Conservation (phyloP, 2,329 filamentous ascomycete species). For the Cladosporium sp. region DNA sequence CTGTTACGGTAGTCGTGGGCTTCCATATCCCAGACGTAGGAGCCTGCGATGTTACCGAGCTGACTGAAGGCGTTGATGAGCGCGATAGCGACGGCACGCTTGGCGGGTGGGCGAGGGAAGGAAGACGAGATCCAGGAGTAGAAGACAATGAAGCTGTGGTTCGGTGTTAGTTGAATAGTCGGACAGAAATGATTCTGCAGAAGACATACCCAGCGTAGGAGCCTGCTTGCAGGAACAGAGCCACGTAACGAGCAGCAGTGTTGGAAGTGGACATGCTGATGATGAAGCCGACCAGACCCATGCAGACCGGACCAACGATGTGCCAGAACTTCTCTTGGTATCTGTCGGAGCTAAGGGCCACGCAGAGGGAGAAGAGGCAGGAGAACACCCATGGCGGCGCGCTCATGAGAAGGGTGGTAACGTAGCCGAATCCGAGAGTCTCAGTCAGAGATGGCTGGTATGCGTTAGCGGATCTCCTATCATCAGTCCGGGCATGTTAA, state of each 20-base stretch:
- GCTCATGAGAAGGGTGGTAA: constrained; percentile 45
- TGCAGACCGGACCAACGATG: constrained; percentile 37
- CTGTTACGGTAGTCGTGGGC: constrained; percentile 58
- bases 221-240: constrained; percentile 47
- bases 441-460: constrained; percentile 44
- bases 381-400: constrained; percentile 33
- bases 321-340: constrained; percentile 46
- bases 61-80: constrained; percentile 72
- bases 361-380: constrained; percentile 14
- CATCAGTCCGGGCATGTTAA: constrained; percentile 17
- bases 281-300: constrained; percentile 10
- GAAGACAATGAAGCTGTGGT: constrained; percentile 21
- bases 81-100: constrained; percentile 65
- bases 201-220: constrained; percentile 53
- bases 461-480: constrained; percentile 10
- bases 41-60: constrained; percentile 40
- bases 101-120: constrained; percentile 67
- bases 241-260: constrained; percentile 21
- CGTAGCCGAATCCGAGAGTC: constrained; percentile 61
- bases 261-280: constrained; percentile 8
- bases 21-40: constrained; percentile 56
- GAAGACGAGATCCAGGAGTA: constrained; percentile 75
- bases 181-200: not conserved
- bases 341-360: constrained; percentile 23
- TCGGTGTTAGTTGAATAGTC: not conserved